Conservation (phyloP, 192 early-diverging fungal genomes). For the Borealophlyctis nickersoniae region DNA sequence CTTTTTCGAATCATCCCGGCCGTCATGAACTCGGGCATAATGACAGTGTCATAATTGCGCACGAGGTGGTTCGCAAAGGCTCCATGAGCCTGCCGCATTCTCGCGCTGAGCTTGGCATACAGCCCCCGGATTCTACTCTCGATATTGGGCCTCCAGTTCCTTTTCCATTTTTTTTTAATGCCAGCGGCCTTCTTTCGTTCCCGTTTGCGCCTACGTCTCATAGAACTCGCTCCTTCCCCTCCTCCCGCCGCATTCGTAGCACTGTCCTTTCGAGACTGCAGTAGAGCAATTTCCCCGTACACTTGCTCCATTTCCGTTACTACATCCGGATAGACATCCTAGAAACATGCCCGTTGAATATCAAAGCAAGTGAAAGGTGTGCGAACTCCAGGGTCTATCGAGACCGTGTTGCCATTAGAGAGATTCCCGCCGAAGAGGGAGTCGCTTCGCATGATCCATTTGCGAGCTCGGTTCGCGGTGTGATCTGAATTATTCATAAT, state of each 20-base stretch:
- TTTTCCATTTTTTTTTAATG: too few relatives aligned
- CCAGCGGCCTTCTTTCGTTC: too few relatives aligned
- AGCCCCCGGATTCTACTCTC: too few relatives aligned
- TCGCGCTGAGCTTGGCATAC: neutral
- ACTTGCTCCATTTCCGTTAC: neutral
- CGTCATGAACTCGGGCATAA: constrained; percentile 19
- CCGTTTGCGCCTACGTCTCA: too few relatives aligned
- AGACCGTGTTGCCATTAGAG: constrained; percentile 3
- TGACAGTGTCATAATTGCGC: neutral
- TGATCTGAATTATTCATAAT: neutral
- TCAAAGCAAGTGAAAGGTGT: constrained; percentile 8
- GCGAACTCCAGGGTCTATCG: constrained; percentile 11
- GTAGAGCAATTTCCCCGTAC: neutral
- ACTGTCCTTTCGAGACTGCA: too few relatives aligned
- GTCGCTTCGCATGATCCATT: constrained; percentile 1
- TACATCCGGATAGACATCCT: constrained; percentile 8
- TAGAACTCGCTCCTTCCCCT: too few relatives aligned
- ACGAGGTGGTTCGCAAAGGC: constrained; percentile 12
- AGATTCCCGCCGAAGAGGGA: neutral
- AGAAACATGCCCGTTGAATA: neutral
- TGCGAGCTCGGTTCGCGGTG: neutral
- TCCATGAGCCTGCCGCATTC: constrained; percentile 9
- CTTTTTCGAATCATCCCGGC: constrained; percentile 3
- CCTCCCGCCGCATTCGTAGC: too few relatives aligned
- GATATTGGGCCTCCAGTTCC: too few relatives aligned